Percentiles rank a stretch among this genome's conserved stretches.
Evolutionary conservation across 164 flowering plant species (phyloP).

Genomic region (Piper longum): DNA sequence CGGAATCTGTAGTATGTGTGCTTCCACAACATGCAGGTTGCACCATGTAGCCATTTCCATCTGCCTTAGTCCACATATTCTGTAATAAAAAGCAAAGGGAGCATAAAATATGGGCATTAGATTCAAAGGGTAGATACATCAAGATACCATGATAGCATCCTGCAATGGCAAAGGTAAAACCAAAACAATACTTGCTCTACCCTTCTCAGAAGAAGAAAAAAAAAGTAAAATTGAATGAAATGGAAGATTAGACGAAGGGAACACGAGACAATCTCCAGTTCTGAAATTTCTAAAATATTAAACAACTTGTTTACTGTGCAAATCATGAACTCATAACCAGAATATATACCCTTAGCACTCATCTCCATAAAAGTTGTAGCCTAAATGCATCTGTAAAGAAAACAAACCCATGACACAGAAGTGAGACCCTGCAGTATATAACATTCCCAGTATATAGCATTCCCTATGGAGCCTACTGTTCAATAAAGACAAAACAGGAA

Average conservation of each 20-base stretch:
- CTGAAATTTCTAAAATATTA: too few species aligned
- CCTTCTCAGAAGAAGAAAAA: not conserved
- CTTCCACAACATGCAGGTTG: conserved; percentile 14
- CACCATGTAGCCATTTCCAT: conserved; percentile 30
- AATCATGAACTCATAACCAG: too few species aligned
- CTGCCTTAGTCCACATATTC: conserved; percentile 26
- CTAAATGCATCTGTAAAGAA: too few species aligned
- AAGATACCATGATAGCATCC: not conserved
- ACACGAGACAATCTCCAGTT: not conserved
- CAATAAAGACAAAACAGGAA: too few species aligned
- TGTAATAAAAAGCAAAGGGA: conserved; percentile 11
- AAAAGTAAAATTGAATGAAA: not conserved
- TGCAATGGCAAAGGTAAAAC: not conserved
- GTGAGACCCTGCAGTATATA: too few species aligned
- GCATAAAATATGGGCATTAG: not conserved
- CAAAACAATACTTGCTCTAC: not conserved
- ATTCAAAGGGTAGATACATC: not conserved
- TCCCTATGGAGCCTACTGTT: too few species aligned
- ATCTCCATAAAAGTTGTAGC: too few species aligned
- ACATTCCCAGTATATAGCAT: too few species aligned
- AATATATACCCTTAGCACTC: too few species aligned
- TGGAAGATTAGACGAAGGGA: not conserved
- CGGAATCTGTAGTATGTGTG: conserved; percentile 19
- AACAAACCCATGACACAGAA: too few species aligned
- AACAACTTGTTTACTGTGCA: too few species aligned